Percentiles rank a stretch among this genome's conserved stretches.
Conservation (phyloP, 2,329 filamentous ascomycete species). For the Cordyceps cateniannulata region DNA sequence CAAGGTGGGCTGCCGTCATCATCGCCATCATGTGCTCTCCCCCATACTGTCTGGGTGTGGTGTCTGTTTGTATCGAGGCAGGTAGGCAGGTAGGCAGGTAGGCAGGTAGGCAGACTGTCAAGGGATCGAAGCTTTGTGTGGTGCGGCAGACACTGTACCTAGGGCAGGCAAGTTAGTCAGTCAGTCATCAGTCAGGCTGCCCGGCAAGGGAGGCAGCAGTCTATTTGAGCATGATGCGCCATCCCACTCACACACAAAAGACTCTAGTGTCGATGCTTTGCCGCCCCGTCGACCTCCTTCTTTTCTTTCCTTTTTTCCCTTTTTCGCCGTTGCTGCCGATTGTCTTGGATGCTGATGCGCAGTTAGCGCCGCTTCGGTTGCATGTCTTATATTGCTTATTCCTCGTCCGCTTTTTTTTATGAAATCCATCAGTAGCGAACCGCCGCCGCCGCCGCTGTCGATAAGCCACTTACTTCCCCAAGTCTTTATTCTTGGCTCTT, state of each 20-base stretch:
- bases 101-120: not conserved
- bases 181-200: not conserved
- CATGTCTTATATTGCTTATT: conserved; percentile 4
- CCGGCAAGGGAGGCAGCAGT: not conserved
- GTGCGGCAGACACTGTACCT: not conserved
- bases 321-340: conserved; percentile 6
- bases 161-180: not conserved
- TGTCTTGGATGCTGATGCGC: conserved; percentile 5
- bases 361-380: not conserved
- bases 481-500: not conserved
- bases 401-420: not conserved
- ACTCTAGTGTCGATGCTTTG: conserved; percentile 5
- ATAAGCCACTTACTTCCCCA: not conserved
- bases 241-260: not conserved
- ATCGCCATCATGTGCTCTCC: conserved; percentile 10
- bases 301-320: not conserved
- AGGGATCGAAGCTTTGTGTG: not conserved
- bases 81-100: not conserved
- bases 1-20: conserved; percentile 8
- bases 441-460: not conserved
- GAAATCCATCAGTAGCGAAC: not conserved
- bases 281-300: not conserved
- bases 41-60: not conserved
- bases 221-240: not conserved
- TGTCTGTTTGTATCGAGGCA: not conserved